Evolutionary conservation across 2,329 filamentous ascomycete genomes (phyloP), one percentile per base, ranked within the genome.

Genomic region (Beauveria sp.): DNA sequence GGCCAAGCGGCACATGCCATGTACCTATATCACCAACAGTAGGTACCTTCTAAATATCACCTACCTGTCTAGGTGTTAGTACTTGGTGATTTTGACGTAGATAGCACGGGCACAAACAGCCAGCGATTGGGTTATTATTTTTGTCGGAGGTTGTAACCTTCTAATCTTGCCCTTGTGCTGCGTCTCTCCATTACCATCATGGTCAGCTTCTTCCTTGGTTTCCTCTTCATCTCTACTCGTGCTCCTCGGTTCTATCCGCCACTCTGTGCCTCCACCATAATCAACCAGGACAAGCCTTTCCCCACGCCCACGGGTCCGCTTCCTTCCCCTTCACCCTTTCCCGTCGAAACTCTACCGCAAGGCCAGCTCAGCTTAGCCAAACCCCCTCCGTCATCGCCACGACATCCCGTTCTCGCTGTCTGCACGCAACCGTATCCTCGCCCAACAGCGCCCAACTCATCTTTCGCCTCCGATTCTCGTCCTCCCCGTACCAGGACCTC

Each of bases 291-390:
- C 57, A 55, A 38, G 59, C 49, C 46, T 42, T 61, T 55, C 59
- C 59, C 59, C 59, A 61, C 59, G 54, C 53, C 40, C 1, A 54
- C 40, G 59, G 59, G 43, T 55, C 59, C 59, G 51, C 59, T 61
- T 50, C 45, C 7, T 42, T 56, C 59, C 42, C 42, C 43, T 50
- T 61, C 51, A 61, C 59, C 59, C 59, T 55, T 55, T 60, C 57
- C 57, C 10, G 48, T 45, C 55, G 43, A 58, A 58, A 49, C 45
- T 49, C 55, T 59, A 24, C 24, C 45, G 31, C 24, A 12, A 4
- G 26, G 28, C 55, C 55, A 58, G n/a, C 43, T 28, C 42, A 52
- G 49, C 31, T 38, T 20, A 56, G 48, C 14, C 34, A 60, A 60
- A 40, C 57, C 48, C 57, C 48, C 57, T 60, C 57, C 57, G 57